Evolutionary conservation across 2,329 filamentous ascomycete species (phyloP), one percentile per base, ranked within the genome.

Genomic region (Graphilbum fragrans): DNA sequence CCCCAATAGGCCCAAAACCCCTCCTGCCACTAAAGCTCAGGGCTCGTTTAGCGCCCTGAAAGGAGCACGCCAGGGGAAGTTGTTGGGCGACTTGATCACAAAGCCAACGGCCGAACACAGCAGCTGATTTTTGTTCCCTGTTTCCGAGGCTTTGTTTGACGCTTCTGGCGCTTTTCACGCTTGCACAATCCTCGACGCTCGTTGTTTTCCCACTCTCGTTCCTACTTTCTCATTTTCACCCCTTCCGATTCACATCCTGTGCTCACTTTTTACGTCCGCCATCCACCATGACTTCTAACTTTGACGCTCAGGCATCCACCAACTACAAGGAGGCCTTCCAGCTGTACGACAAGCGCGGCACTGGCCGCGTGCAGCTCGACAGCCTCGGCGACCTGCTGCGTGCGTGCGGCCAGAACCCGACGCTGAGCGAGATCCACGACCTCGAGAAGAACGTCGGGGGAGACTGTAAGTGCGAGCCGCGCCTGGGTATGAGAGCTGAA

Each of bases 311-410:
- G 77, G 77, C 77, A 62, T 80, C 74, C 47, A 96, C 90, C 70
- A 96, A 98, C 82, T 98, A 96, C 86, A 96, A 96, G 74, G 92
- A 98, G 81, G 92, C 92, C 54, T 98, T 98, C 68, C 88, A 88
- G 56, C 84, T 98, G 62, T 98, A 96, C 73, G 92, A 98, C 75
- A 96, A 95, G 80, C 90, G 92, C 64, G 92, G 92, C 60, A 94
- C 86, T 60, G 88, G 90, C 59, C 88, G 88, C 55, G 92, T 96
- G 53, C 67, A 83, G 33, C 72, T 88, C 61, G 83, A 90, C 52
- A 82, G 81, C 50, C 77, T 98, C 43, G 92, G 92, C 53, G 92
- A 98, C 62, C 76, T 98, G 46, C 79, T 98, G 52, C 84, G 92
- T 59, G 92, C 92, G 42, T 98, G 92, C 61, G 92, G 92, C 37